These are phyloP conservation scores for Herpotrichia juniperi DNA, from an alignment of 2,329 filamentous ascomycete genomes.

Conservation along the genomic window DNA sequence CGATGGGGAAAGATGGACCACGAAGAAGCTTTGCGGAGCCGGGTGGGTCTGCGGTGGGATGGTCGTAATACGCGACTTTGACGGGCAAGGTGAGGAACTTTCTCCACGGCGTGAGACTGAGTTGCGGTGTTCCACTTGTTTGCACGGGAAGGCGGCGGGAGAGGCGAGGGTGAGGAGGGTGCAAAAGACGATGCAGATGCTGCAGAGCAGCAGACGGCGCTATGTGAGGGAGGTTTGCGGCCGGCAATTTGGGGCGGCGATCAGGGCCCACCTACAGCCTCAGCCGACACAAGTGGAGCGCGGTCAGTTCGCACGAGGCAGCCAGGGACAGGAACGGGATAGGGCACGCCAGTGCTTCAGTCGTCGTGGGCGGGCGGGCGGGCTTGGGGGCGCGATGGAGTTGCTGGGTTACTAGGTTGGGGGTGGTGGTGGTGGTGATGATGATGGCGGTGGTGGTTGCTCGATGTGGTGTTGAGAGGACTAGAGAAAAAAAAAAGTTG, in stretches of 20 bases:
- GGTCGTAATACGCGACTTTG: constrained; percentile 28
- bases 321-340: constrained; percentile 30
- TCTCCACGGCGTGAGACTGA: constrained; percentile 24
- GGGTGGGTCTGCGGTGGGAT: constrained; percentile 34
- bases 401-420: constrained; percentile 4
- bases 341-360: constrained; percentile 10
- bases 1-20: constrained; percentile 33
- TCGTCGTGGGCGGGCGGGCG: constrained; percentile 19
- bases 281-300: constrained; percentile 44
- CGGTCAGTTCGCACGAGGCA: constrained; percentile 32
- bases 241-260: constrained; percentile 37
- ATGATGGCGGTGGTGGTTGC: no score
- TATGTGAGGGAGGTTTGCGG: constrained; percentile 32
- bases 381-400: constrained; percentile 18
- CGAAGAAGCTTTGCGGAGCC: constrained; percentile 42
- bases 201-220: constrained; percentile 13
- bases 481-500: neutral
- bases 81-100: constrained; percentile 13
- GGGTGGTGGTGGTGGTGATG: constrained; percentile 10
- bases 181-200: constrained; percentile 9
- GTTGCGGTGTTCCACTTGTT: constrained; percentile 9
- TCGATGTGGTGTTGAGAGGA: neutral
- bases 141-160: constrained; percentile 1
- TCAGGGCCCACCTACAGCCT: constrained; percentile 44
- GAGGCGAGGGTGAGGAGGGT: constrained; percentile 1